These are phyloP conservation scores for Vinca minor DNA, from an alignment of 257 asterid species.

Conservation along the genomic window DNA sequence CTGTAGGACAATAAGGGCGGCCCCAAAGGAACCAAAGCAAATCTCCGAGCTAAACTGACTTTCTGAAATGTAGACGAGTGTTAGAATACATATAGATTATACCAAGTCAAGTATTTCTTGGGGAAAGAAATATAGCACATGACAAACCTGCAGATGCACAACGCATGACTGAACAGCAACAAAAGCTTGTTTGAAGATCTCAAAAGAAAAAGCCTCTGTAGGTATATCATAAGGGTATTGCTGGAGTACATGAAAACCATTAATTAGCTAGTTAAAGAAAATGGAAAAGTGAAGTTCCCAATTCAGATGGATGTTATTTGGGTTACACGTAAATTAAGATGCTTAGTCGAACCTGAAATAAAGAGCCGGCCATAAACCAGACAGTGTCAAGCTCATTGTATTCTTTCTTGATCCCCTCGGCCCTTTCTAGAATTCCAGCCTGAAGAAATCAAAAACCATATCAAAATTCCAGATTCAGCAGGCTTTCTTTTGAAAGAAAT, in stretches of 20 bases:
- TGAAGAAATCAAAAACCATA: constrained; percentile 17
- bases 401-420: constrained; percentile 91
- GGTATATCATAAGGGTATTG: constrained; percentile 99
- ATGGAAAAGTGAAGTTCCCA: neutral
- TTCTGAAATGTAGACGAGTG: constrained; percentile 48
- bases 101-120: neutral
- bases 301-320: neutral
- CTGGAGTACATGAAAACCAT: constrained; percentile 36
- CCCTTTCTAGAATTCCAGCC: constrained; percentile 76
- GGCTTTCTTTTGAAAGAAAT: neutral
- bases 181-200: constrained; percentile 98
- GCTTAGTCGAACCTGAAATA: constrained; percentile 57
- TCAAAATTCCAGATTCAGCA: constrained; percentile 5
- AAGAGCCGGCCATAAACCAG: constrained; percentile 99
- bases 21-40: constrained; percentile 93
- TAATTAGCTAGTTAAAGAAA: neutral
- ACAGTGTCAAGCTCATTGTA: constrained; percentile 95
- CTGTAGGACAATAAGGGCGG: constrained; percentile 78
- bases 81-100: neutral
- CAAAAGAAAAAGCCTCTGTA: constrained; percentile 90
- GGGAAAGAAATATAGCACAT: neutral
- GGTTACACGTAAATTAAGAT: neutral
- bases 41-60: constrained; percentile 95
- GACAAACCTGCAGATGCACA: constrained; percentile 91
- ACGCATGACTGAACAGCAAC: constrained; percentile 98